Evolutionary conservation across 31 red algal species (phyloP).

Genomic region (Odonthalia washingtoniensis): DNA sequence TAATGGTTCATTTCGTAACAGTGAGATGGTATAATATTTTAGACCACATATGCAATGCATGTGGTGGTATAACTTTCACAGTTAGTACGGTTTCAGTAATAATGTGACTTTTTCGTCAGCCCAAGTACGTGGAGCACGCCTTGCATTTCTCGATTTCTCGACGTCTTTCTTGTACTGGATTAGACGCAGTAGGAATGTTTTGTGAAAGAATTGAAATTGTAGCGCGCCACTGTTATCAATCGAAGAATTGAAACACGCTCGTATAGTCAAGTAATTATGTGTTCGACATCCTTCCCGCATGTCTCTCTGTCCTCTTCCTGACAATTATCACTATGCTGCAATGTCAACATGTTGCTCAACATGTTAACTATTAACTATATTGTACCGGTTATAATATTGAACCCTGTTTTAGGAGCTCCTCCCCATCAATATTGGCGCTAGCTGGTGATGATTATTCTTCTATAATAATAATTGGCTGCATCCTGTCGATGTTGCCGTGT

Average conservation of each 20-base stretch:
- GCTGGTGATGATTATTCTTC: neutral
- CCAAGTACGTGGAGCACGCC: neutral
- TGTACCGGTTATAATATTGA: neutral
- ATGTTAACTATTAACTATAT: neutral
- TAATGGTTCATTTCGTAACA: too few species aligned
- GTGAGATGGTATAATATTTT: too few species aligned
- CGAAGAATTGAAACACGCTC: neutral
- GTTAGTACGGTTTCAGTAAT: neutral
- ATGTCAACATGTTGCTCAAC: neutral
- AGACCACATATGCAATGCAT: too few species aligned
- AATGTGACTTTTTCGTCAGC: neutral
- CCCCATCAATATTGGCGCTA: neutral
- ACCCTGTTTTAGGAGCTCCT: neutral
- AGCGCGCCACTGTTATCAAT: neutral
- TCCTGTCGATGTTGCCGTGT: neutral
- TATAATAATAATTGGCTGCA: neutral
- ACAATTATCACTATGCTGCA: too few species aligned
- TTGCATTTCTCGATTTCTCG: neutral
- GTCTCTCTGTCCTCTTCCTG: neutral
- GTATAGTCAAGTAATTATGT: neutral
- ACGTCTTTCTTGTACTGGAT: neutral
- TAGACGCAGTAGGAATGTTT: neutral
- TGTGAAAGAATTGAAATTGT: neutral
- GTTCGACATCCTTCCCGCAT: too few species aligned
- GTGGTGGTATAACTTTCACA: too few species aligned